Percentiles rank a stretch among this genome's conserved stretches.
Conservation (phyloP, 2,329 filamentous ascomycete genomes). For the Fusarium euwallaceae region DNA sequence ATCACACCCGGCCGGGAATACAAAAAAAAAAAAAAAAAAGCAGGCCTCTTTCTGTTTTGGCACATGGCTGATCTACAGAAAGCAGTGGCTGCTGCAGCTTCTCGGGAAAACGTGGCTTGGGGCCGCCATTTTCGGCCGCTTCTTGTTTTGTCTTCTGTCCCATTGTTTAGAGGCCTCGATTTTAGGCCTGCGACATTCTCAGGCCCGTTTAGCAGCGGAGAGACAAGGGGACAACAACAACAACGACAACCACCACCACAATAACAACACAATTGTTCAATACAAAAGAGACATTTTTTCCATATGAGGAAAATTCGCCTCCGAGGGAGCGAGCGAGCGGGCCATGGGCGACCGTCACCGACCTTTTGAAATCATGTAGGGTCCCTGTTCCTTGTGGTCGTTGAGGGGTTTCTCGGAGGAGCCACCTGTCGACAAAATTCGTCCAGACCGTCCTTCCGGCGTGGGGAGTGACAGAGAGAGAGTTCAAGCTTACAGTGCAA, state of each 20-base stretch:
- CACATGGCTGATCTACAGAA: constrained; percentile 27
- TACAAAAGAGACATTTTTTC: constrained; percentile 9
- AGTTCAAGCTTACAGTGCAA: constrained; percentile 30
- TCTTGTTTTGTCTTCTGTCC: constrained; percentile 32
- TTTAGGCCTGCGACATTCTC: constrained; percentile 25
- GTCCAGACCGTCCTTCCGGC: constrained; percentile 13
- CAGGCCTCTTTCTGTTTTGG: constrained; percentile 9
- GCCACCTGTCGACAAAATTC: constrained; percentile 8
- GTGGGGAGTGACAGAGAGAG: not conserved
- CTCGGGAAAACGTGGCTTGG: constrained; percentile 42
- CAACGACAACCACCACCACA: not conserved
- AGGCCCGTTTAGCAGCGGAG: constrained; percentile 3
- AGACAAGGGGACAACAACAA: constrained; percentile 14
- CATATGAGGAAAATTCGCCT: not conserved
- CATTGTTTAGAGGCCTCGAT: constrained; percentile 29
- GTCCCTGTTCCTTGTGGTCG: constrained; percentile 31
- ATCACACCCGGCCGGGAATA: constrained; percentile 6
- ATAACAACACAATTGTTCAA: constrained; percentile 4
- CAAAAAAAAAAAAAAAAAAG: not conserved
- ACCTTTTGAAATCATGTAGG: not conserved
- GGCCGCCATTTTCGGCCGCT: constrained; percentile 25
- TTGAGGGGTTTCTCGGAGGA: constrained; percentile 30
- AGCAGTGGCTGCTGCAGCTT: constrained; percentile 35
- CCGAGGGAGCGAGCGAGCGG: not conserved
- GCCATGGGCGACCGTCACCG: not conserved